Base-by-base conservation (phyloP, 148 eudicot genomes). In the Rhododendron henanense region DNA sequence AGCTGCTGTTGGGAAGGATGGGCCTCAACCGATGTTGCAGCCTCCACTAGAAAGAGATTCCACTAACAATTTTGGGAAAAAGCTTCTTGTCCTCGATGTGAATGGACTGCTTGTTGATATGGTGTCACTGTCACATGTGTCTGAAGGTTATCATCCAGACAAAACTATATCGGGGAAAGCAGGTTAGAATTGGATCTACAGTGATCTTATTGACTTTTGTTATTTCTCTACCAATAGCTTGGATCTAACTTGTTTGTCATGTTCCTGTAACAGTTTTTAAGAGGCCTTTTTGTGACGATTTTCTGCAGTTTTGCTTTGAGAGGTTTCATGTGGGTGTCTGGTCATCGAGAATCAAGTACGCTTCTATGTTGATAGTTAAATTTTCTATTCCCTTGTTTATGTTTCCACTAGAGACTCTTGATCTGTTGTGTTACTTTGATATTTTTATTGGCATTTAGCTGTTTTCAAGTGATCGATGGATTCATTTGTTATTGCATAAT, bases 31-130 rank as follows among this genome's bases (percentile, higher is more conserved):
- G 16, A 69, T 76, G 47, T 45, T 84, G 19, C 86, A 25, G 45
- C 25, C 59, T 7, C 69, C 80, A 31, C 61, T 71, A 1, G 87
- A 78, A 83, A 81, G 85, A 87, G 79, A 71, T 78, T 33, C 45
- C 41, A 6, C 67, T 71, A 76, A 35, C 45, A 33, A 21, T 65
- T 85, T 69, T 13, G 87, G 78, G 79, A 93, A 86, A 88, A 96
- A 93, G 90, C 98, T 96, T 88, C 92, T 96, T 75, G 93, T 96
- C 63, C 96, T 96, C 78, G 99, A 96, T 90, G 81, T 96, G 73
- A 96, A 96, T 92, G 99, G 99, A 39, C 21, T 96, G 44, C 92
- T 96, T 87, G 94, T 87, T 10, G 94, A 96, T 87, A 89, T 96
- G 86, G 88, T 89, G 87, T 16, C 81, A 0, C 21, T 89, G 87